Evolutionary conservation across 768 basidiomycete species (phyloP).

Genomic region (Russula virescens): DNA sequence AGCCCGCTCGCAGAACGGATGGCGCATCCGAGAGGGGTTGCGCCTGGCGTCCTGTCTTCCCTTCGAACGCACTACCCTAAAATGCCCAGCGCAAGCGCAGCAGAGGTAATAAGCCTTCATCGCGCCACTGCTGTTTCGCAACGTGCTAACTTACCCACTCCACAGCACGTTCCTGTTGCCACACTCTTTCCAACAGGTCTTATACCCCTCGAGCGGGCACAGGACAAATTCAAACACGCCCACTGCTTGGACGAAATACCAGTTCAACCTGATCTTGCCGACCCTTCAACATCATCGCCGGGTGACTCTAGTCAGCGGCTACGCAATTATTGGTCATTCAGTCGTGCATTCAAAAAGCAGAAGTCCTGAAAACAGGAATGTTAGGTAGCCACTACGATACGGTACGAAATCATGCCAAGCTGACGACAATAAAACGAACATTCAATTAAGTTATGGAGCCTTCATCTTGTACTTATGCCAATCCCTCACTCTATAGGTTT

Average conservation of each 20-base stretch:
- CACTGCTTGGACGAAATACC: conserved; percentile 18
- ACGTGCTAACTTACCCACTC: neutral
- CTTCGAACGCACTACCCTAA: neutral
- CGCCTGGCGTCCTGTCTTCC: neutral
- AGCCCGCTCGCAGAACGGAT: neutral
- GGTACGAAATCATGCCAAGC: neutral
- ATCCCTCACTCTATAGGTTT: neutral
- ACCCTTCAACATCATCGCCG: neutral
- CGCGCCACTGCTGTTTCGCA: neutral
- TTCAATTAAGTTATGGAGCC: neutral
- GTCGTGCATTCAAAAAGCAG: conserved; percentile 10
- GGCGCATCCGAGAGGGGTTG: neutral
- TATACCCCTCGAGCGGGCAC: conserved; percentile 11
- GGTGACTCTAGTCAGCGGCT: neutral
- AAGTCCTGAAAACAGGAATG: conserved; percentile 1
- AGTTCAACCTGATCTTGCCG: neutral
- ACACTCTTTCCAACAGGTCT: conserved; percentile 13
- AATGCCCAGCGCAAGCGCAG: neutral
- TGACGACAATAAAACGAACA: neutral
- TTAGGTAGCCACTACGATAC: neutral
- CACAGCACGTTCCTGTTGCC: conserved; percentile 4
- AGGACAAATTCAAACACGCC: conserved; percentile 19
- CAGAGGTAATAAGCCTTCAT: neutral
- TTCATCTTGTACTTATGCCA: neutral
- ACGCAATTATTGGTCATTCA: conserved; percentile 11